Evolutionary conservation across 2,329 filamentous ascomycete genomes (phyloP), one percentile per base, ranked within the genome.

Genomic region (Beauveria medogensis): DNA sequence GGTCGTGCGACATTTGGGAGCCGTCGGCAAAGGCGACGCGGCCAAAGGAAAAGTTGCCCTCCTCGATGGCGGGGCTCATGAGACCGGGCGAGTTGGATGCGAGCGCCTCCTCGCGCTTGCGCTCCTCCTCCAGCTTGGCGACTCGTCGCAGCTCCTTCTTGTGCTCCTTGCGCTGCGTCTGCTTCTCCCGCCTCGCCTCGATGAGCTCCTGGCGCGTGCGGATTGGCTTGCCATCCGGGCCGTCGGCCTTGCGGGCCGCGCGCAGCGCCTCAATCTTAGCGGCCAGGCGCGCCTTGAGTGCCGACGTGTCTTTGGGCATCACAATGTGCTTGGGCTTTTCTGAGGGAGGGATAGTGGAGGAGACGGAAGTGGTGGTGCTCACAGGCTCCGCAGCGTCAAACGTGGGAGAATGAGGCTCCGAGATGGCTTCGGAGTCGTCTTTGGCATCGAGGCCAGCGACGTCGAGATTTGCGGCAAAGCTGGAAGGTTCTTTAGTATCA

Each of bases 1-100:
- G 80, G 61, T 87, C 85, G 63, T 90, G 83, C 55, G 93, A 90
- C 54, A 95, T 80, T 64, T 89, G 83, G 56, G 91, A 83, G 44
- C 93, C 93, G 70, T 97, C 93, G 5, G 84, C 84, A 72, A 97
- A 99, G 12, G 91, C 86, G n/a, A 99, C 86, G 41, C 91, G 88
- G 37, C 92, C 92, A 73, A 97, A 99, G 6, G 91, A 86, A 71
- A 96, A 95, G 76, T 64, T 62, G 64, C 81, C 74, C 55, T 80
- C 75, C 40, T 81, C 79, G 30, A 84, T 73, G 10, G 78, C 75
- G 0, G 83, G 81, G 67, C 80, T 84, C 73, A 85, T 80, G 60
- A 84, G 79, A 63, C 79, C 76, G 4, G 85, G 85, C 3, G 85
- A 87, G 68, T 83, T 84, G 61, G 84, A 82, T 12, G 83, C 83